Conservation (phyloP, 2,329 filamentous ascomycete species). For the Alternaria ethzedia region DNA sequence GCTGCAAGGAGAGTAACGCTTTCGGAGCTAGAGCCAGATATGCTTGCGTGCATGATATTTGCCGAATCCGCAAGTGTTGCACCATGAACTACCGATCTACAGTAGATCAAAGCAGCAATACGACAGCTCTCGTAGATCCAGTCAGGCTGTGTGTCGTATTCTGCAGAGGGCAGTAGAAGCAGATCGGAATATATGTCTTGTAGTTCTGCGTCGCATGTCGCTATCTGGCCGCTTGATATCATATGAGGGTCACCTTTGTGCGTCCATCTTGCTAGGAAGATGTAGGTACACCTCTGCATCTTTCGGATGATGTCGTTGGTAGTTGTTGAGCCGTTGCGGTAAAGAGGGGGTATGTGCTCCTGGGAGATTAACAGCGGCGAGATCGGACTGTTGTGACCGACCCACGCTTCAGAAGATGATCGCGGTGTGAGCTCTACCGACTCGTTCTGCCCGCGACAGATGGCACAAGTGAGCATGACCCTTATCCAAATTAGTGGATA, state of each 20-base stretch:
- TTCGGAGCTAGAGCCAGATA: conserved; percentile 7
- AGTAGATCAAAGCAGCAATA: conserved; percentile 41
- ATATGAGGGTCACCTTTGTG: conserved; percentile 11
- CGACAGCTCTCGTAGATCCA: conserved; percentile 43
- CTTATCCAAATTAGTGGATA: conserved; percentile 13
- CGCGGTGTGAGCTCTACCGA: conserved; percentile 22
- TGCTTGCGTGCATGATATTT: conserved; percentile 19
- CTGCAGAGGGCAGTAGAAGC: conserved; percentile 18
- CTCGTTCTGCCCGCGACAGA: conserved; percentile 30
- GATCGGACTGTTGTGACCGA: conserved; percentile 11
- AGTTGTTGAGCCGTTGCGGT: conserved; percentile 23
- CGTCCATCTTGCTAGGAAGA: conserved; percentile 27
- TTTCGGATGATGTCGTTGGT: conserved; percentile 34
- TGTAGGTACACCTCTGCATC: conserved; percentile 33
- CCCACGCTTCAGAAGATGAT: conserved; percentile 2
- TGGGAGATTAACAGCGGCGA: conserved; percentile 34
- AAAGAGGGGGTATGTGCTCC: conserved; percentile 22
- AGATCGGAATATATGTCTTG: conserved; percentile 35
- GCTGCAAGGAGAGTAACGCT: conserved; percentile 25
- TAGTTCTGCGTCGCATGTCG: conserved; percentile 29
- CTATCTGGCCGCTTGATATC: conserved; percentile 15
- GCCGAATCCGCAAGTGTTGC: conserved; percentile 33
- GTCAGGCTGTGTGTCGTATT: conserved; percentile 22
- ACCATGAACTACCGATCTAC: conserved; percentile 36
- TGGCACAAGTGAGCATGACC: conserved; percentile 31